Evolutionary conservation across 176 grass and related monocot genomes (phyloP).

Genomic region (Carex pumila): DNA sequence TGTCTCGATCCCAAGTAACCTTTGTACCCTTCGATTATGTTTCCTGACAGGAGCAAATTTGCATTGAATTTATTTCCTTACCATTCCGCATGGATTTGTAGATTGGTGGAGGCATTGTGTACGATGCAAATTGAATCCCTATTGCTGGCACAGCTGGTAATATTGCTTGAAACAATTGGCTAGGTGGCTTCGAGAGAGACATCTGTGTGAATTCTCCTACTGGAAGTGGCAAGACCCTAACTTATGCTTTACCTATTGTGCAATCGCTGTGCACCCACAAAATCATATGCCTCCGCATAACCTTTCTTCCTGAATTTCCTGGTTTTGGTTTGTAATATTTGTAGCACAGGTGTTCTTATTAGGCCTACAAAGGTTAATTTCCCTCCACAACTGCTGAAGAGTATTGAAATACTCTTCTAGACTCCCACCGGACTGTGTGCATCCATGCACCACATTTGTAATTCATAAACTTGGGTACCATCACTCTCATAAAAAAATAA

Average conservation of each 20-base stretch:
- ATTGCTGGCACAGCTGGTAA: conserved; percentile 63
- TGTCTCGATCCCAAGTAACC: conserved; percentile 32
- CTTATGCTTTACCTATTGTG: conserved; percentile 87
- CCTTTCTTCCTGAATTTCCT: no score
- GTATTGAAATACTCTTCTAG: no score
- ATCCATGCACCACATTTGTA: no score
- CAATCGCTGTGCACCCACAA: conserved; percentile 47
- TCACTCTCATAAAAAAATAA: no score
- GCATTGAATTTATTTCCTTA: background rate
- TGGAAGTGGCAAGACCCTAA: conserved; percentile 86
- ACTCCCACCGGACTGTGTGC: no score
- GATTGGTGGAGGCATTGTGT: conserved; percentile 53
- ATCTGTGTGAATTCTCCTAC: conserved; percentile 95
- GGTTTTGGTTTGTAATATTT: no score
- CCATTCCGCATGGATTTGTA: conserved; percentile 11
- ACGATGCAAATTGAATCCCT: conserved; percentile 64
- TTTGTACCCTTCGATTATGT: background rate
- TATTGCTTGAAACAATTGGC: conserved; percentile 80
- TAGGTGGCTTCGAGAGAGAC: conserved; percentile 84
- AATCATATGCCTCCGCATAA: conserved; percentile 63
- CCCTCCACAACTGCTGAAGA: no score
- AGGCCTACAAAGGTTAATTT: no score
- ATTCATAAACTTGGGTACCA: no score
- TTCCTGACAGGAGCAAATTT: background rate
- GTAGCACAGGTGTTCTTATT: no score